phyloP scores from a whole-genome alignment of 805 yeast genomes.

The Ogataea philodendri region DNA sequence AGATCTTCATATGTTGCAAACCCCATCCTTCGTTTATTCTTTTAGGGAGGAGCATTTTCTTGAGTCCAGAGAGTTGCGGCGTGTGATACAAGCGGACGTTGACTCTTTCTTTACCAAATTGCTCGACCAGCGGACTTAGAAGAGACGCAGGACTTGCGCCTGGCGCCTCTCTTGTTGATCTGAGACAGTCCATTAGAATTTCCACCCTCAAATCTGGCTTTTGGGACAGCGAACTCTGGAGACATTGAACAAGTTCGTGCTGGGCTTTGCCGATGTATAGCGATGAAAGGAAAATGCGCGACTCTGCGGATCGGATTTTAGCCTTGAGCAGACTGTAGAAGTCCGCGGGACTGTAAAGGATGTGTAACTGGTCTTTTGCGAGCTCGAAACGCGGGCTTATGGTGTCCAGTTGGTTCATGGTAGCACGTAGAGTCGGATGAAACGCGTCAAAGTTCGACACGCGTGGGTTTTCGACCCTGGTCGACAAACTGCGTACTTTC shows the following conservation, averaged over 20 bases:
- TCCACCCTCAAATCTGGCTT: slow-evolving; percentile 66
- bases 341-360: slow-evolving; percentile 63
- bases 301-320: slow-evolving; percentile 61
- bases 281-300: slow-evolving; percentile 76
- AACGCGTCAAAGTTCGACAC: slow-evolving; percentile 27
- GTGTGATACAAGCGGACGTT: slow-evolving; percentile 86
- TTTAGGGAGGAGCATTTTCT: slow-evolving; percentile 65
- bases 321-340: slow-evolving; percentile 65
- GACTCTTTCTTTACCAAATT: slow-evolving; percentile 64
- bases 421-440: slow-evolving; percentile 29
- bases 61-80: slow-evolving; percentile 73
- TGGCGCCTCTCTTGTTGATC: slow-evolving; percentile 95
- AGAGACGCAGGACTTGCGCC: slow-evolving; percentile 71
- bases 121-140: slow-evolving; percentile 60
- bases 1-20: slow-evolving; percentile 94
- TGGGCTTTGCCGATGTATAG: slow-evolving; percentile 84
- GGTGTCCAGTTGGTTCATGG: slow-evolving; percentile 51
- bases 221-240: slow-evolving; percentile 55
- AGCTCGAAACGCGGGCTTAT: slow-evolving; percentile 69
- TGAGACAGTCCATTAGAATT: slow-evolving; percentile 78
- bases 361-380: slow-evolving; percentile 52
- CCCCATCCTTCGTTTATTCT: slow-evolving; percentile 91
- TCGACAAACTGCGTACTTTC: slow-evolving; percentile 23
- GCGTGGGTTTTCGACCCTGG: slow-evolving; percentile 28
- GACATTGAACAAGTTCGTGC: slow-evolving; percentile 63